Evolutionary conservation across 768 basidiomycete genomes (phyloP), one percentile per base, ranked within the genome.

Genomic region (Russula vinacea): DNA sequence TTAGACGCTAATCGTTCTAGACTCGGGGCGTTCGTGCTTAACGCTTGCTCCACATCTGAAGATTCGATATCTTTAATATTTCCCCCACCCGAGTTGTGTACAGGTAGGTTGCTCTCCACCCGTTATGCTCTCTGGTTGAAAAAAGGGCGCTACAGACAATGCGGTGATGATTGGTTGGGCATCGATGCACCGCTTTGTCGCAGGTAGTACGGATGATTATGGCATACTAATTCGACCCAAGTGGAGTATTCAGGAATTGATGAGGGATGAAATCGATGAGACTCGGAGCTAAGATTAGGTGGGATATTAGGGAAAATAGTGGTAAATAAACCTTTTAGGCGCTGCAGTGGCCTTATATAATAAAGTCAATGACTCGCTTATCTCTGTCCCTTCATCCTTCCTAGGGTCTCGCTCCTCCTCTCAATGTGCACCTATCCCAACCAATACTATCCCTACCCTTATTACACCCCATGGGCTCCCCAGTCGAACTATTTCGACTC

Each of bases 81-180:
- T 70, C 94, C 94, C n/a, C 92, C 93, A 0, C 78, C 83, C 0
- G 73, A 78, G 13, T 77, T 95, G 2, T 98, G 94, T 71, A 96
- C 93, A 71, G 92, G 92, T 90, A 62, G 59, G 78, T 67, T 19
- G n/a, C 8, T 19, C 59, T 26, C 2, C 10, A 44, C 11, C 22
- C n/a, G 24, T 32, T 33, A n/a, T 39, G 5, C 58, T 4, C 2
- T 35, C 8, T 19, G 16, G 45, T 32, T 58, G 44, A 57, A 49
- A 42, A 33, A 33, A 17, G 40, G 26, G 32, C 33, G 22, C 3
- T 32, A 24, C 67, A 95, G 96, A 98, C 70, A 98, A 98, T 73
- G 96, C 96, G 0, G 95, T 84, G 10, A 98, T 98, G 96, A 91
- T 98, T 68, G 96, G 84, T 2, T 96, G 89, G 90, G 90, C 94